phyloP scores from a whole-genome alignment of 768 basidiomycete genomes.

The Agrocybe pediades region DNA sequence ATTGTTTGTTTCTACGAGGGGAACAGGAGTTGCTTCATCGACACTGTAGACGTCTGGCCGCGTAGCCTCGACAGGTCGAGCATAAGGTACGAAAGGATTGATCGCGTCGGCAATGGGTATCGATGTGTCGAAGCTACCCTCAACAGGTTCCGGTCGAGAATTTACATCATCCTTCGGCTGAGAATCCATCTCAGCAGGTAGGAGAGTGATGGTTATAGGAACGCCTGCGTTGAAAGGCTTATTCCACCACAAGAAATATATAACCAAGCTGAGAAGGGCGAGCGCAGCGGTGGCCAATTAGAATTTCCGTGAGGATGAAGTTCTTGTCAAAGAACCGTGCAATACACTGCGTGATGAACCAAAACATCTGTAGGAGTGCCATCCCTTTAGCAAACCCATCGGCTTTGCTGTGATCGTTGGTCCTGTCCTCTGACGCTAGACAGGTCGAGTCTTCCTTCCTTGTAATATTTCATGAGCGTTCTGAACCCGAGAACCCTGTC shows the following conservation, averaged over 20 bases:
- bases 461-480: background rate
- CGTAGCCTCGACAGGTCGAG: too few species aligned
- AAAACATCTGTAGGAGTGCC: background rate
- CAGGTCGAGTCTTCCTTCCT: background rate
- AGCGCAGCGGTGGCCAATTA: background rate
- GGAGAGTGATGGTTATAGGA: background rate
- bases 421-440: background rate
- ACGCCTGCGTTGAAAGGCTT: background rate
- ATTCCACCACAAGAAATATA: constrained; percentile 3
- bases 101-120: too few species aligned
- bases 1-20: too few species aligned
- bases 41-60: too few species aligned
- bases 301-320: background rate
- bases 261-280: background rate
- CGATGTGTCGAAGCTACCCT: background rate
- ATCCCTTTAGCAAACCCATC: background rate
- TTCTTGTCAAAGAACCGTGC: background rate
- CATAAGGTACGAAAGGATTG: too few species aligned
- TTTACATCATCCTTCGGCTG: too few species aligned
- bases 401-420: background rate
- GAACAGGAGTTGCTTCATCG: too few species aligned
- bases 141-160: too few species aligned
- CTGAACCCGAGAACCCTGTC: background rate
- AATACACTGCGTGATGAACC: background rate
- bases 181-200: background rate